A percentile compares a stretch with the other conserved stretches of the same genome.
phyloP scores from a whole-genome alignment of 345 rosid species.

The Noccaea bulbosa region DNA sequence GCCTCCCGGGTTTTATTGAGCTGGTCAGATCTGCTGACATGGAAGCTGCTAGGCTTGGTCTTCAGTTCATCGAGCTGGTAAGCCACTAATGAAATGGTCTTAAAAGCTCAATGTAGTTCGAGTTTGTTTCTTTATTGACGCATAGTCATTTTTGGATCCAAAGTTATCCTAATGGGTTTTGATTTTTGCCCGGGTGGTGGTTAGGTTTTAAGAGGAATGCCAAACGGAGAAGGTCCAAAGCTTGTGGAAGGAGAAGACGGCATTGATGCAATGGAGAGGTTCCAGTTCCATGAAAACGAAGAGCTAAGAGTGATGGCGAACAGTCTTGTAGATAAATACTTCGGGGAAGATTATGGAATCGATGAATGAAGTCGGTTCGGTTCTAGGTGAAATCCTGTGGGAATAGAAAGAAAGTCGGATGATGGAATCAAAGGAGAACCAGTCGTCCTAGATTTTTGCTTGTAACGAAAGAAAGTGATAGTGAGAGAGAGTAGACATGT shows the following conservation, averaged over 20 bases:
- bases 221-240: constrained; percentile 80
- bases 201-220: constrained; percentile 93
- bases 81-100: constrained; percentile 41
- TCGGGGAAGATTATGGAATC: constrained; percentile 86
- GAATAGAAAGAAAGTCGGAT: constrained; percentile 18
- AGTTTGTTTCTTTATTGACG: not conserved
- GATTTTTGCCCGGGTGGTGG: not conserved
- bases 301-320: constrained; percentile 95
- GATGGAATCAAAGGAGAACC: constrained; percentile 27
- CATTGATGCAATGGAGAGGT: constrained; percentile 95
- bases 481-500: constrained; percentile 9
- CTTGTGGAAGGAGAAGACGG: constrained; percentile 94
- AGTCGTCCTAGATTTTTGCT: constrained; percentile 25
- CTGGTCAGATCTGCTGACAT: constrained; percentile 83
- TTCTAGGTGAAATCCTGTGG: constrained; percentile 3
- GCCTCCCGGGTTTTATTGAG: constrained; percentile 83
- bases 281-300: constrained; percentile 94
- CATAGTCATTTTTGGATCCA: constrained; percentile 8
- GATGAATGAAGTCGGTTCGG: constrained; percentile 45
- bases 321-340: constrained; percentile 81
- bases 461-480: constrained; percentile 14
- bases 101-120: not conserved
- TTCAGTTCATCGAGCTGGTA: constrained; percentile 97
- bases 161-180: not conserved
- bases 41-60: constrained; percentile 88